Evolutionary conservation across 305 asterid species (phyloP).

Genomic region (Solanum chacoense): DNA sequence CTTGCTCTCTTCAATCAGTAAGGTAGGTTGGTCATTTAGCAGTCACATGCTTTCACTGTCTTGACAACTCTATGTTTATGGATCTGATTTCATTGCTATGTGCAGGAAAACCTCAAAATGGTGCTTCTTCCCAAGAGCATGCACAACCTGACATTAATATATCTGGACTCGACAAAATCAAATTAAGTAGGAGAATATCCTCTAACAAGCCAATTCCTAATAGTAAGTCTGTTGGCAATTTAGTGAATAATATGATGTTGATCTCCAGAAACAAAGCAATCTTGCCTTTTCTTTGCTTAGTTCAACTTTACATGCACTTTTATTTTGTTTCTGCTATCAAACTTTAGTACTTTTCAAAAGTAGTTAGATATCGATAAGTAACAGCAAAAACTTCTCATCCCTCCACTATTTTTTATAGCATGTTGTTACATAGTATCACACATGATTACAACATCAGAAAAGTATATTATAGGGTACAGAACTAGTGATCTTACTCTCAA

Average conservation of each 20-base stretch:
- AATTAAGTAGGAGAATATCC: neutral
- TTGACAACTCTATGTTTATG: neutral
- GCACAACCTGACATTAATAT: neutral
- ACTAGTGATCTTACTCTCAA: neutral
- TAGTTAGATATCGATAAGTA: neutral
- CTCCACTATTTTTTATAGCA: neutral
- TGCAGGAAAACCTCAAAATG: constrained; percentile 9
- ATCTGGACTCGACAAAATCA: neutral
- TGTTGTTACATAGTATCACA: neutral
- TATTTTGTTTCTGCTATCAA: neutral
- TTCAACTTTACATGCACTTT: neutral
- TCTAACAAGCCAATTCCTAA: neutral
- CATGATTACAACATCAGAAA: neutral
- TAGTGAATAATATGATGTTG: neutral
- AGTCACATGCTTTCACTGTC: neutral
- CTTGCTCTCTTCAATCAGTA: neutral
- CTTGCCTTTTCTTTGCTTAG: neutral
- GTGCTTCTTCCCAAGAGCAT: neutral
- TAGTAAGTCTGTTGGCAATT: neutral
- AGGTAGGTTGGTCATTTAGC: neutral
- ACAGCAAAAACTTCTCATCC: neutral
- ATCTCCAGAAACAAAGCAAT: neutral
- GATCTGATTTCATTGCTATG: neutral
- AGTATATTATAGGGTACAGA: neutral
- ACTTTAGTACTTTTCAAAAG: neutral